phyloP scores from a whole-genome alignment of 1,284 basidiomycete species.

The Ganoderma resinaceum region DNA sequence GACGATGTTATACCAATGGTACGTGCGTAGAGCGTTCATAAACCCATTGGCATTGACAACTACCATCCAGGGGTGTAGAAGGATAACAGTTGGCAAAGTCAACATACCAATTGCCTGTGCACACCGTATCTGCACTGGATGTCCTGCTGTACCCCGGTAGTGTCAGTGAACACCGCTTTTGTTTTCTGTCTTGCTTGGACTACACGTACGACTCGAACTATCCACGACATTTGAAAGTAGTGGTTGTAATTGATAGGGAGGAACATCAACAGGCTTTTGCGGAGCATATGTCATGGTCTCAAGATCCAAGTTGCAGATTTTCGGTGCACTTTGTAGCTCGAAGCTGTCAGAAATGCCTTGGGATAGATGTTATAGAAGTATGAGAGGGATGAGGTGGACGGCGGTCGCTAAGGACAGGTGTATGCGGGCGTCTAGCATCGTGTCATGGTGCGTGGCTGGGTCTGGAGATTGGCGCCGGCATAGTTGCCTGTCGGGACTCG shows the following conservation, averaged over 20 bases:
- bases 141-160: slow-evolving; percentile 25
- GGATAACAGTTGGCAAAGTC: background rate
- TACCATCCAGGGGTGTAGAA: background rate
- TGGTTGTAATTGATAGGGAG: slow-evolving; percentile 65
- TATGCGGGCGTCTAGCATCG: background rate
- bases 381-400: background rate
- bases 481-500: background rate
- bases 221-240: slow-evolving; percentile 54
- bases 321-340: background rate
- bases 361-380: background rate
- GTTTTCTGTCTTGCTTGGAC: background rate
- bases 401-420: background rate
- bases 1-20: background rate
- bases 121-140: slow-evolving; percentile 40
- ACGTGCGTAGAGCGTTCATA: background rate
- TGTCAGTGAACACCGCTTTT: background rate
- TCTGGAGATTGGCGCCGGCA: background rate
- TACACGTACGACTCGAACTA: slow-evolving; percentile 29
- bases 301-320: background rate
- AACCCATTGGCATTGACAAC: background rate
- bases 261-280: slow-evolving; percentile 52
- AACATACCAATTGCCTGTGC: slow-evolving; percentile 46
- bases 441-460: background rate
- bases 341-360: background rate
- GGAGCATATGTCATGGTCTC: slow-evolving; percentile 37